phyloP scores from a whole-genome alignment of 2,329 filamentous ascomycete species.

The Albophoma yamanashiensis region DNA sequence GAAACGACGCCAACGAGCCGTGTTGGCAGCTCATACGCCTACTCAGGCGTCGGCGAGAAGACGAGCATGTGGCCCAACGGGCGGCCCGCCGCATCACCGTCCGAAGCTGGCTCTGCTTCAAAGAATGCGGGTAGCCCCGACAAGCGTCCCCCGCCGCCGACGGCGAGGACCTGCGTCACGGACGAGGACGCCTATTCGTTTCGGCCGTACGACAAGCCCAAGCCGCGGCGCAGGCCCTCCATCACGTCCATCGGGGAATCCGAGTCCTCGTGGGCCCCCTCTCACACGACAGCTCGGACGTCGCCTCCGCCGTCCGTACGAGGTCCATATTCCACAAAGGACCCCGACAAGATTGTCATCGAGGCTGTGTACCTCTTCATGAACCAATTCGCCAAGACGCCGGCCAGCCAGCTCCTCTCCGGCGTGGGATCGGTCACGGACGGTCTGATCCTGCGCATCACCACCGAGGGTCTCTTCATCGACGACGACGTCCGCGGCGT shows the following conservation, averaged over 20 bases:
- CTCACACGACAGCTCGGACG: conserved; percentile 72
- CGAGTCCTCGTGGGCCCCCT: conserved; percentile 78
- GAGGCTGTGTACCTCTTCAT: conserved; percentile 88
- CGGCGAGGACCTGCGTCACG: conserved; percentile 47
- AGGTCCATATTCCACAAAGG: conserved; percentile 72
- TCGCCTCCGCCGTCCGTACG: conserved; percentile 72
- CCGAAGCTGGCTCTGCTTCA: conserved; percentile 17
- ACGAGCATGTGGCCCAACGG: conserved; percentile 60
- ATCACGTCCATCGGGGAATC: conserved; percentile 59
- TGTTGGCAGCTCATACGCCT: conserved; percentile 47
- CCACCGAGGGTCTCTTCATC: conserved; percentile 90
- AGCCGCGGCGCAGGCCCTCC: conserved; percentile 48
- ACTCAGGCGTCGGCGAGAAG: conserved; percentile 55
- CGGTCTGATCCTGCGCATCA: conserved; percentile 82
- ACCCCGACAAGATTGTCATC: conserved; percentile 94
- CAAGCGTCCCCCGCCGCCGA: conserved; percentile 32
- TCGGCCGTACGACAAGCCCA: conserved; percentile 64
- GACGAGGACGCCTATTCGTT: conserved; percentile 62
- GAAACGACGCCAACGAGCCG: conserved; percentile 22
- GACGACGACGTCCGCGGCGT: conserved; percentile 89
- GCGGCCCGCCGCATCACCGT: conserved; percentile 30
- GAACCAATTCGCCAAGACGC: conserved; percentile 79
- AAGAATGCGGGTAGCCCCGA: conserved; percentile 18
- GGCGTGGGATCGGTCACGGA: conserved; percentile 82
- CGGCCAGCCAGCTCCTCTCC: conserved; percentile 79